A percentile compares a stretch with the other conserved stretches of the same genome.
phyloP scores from a whole-genome alignment of 2,329 filamentous ascomycete species.

The Didymella keratinophila region DNA sequence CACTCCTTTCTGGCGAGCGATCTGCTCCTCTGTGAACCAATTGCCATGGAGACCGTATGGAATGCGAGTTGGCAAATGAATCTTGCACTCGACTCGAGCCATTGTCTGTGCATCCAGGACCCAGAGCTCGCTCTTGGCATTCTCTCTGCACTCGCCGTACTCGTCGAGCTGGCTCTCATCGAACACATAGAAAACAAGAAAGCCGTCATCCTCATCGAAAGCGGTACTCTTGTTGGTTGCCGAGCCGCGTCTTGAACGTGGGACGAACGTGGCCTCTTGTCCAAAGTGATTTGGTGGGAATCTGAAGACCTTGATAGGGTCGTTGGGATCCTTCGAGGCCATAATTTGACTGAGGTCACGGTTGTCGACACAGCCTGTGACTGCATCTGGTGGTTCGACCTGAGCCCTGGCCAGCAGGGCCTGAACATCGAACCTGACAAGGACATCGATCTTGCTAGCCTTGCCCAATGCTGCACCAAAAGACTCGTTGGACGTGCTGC shows the following conservation, averaged over 20 bases:
- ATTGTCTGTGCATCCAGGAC: slow-evolving; percentile 71
- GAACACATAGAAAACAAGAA: slow-evolving; percentile 73
- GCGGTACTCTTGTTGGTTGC: slow-evolving; percentile 8
- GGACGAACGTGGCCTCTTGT: slow-evolving; percentile 72
- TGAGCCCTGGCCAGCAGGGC: slow-evolving; percentile 63
- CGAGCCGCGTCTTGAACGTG: slow-evolving; percentile 38
- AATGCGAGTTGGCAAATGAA: slow-evolving; percentile 70
- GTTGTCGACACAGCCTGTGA: slow-evolving; percentile 70
- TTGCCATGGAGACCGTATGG: slow-evolving; percentile 69
- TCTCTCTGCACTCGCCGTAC: slow-evolving; percentile 54
- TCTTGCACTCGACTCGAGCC: slow-evolving; percentile 65
- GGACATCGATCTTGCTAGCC: slow-evolving; percentile 70
- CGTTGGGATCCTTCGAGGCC: slow-evolving; percentile 49
- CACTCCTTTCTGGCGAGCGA: slow-evolving; percentile 41
- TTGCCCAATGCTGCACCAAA: slow-evolving; percentile 69
- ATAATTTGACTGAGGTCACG: slow-evolving; percentile 64
- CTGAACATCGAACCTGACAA: slow-evolving; percentile 68
- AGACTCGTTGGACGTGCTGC: slow-evolving; percentile 64
- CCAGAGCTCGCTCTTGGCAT: slow-evolving; percentile 68
- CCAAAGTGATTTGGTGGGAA: slow-evolving; percentile 69
- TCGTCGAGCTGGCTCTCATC: slow-evolving; percentile 70
- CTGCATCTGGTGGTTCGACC: slow-evolving; percentile 53
- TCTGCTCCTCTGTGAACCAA: slow-evolving; percentile 49
- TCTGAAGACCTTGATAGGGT: slow-evolving; percentile 68
- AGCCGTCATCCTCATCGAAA: slow-evolving; percentile 69